Evolutionary conservation across 2,329 filamentous ascomycete species (phyloP), one percentile per base, ranked within the genome.

Genomic region (Truncatella angustata): DNA sequence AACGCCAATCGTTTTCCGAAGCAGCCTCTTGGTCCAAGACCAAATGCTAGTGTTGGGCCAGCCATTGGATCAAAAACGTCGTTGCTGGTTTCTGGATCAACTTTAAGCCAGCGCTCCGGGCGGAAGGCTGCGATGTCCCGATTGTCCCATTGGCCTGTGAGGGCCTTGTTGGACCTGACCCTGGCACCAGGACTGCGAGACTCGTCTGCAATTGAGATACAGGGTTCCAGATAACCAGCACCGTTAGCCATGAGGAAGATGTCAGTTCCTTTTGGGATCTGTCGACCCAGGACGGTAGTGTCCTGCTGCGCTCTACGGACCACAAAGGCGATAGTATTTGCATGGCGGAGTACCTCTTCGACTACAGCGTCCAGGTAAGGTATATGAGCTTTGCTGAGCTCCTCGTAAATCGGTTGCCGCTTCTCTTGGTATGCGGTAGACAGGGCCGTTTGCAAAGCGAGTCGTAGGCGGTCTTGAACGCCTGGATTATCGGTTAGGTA

Each of bases 361-460:
- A 68, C 53, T 3, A 63, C 39, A 4, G 67, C 67, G 18, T 69
- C 66, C 7, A 69, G 59, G 34, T 68, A 70, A 2, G 66, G 64
- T 0, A 63, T 49, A 4, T 51, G 51, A 2, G 57, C 48, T 9
- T 52, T 48, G n/a, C 50, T 40, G 40, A 69, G 54, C 54, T 69
- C 66, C 7, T 21, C 20, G 16, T 51, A 50, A 1, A 57, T 61
- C 0, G 65, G 66, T 3, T 39, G 23, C 3, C 66, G 62, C 5
- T 48, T 35, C 36, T 63, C 60, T 0, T 43, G 26, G 7, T 34
- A 11, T 1, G 66, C 64, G 2, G 49, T 14, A 1, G 58, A 14
- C 11, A 58, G 51, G 0, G 57, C 55, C 2, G 24, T 28, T 3
- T 51, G 57, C 4, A 68, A 58, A 4, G 44, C 55, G 2, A 32